These are phyloP conservation scores for Alternaria viburni DNA, from an alignment of 2,329 filamentous ascomycete genomes.

Conservation along the genomic window DNA sequence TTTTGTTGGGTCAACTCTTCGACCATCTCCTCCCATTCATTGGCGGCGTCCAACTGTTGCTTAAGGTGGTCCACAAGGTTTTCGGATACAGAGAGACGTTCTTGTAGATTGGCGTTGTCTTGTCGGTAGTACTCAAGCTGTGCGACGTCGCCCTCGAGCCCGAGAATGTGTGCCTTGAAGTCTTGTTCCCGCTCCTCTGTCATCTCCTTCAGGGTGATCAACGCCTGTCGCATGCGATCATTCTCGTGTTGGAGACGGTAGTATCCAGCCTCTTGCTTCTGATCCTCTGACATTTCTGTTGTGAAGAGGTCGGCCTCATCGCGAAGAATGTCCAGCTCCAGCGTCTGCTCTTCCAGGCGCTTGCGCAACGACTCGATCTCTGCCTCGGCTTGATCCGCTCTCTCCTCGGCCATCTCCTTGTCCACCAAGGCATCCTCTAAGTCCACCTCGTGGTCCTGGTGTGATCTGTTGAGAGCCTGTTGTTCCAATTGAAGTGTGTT, in stretches of 20 bases:
- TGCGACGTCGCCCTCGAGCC: slow-evolving; percentile 45
- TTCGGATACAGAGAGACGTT: slow-evolving; percentile 75
- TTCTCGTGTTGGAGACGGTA: slow-evolving; percentile 91
- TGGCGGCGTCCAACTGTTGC: slow-evolving; percentile 86
- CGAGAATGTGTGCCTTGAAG: slow-evolving; percentile 60
- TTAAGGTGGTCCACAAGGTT: slow-evolving; percentile 82
- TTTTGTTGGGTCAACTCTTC: slow-evolving; percentile 90
- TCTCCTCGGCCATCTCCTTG: slow-evolving; percentile 95
- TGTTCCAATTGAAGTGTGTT: slow-evolving; percentile 76
- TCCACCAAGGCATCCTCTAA: slow-evolving; percentile 89
- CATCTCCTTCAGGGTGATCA: slow-evolving; percentile 83
- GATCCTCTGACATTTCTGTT: slow-evolving; percentile 85
- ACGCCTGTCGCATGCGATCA: slow-evolving; percentile 82
- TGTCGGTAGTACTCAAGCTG: slow-evolving; percentile 53
- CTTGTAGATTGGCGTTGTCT: slow-evolving; percentile 72
- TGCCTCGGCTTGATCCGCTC: slow-evolving; percentile 78
- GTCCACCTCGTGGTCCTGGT: slow-evolving; percentile 83
- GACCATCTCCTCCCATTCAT: slow-evolving; percentile 91
- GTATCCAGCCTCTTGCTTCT: slow-evolving; percentile 85
- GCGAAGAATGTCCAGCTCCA: slow-evolving; percentile 84
- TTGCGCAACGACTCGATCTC: slow-evolving; percentile 79
- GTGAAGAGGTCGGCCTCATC: slow-evolving; percentile 87
- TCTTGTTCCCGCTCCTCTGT: slow-evolving; percentile 85
- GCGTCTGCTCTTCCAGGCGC: slow-evolving; percentile 80
- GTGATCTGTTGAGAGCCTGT: slow-evolving; percentile 72